Percentiles rank a stretch among this genome's conserved stretches.
Conservation (phyloP, 768 basidiomycete genomes). For the Phallus indusiatus region DNA sequence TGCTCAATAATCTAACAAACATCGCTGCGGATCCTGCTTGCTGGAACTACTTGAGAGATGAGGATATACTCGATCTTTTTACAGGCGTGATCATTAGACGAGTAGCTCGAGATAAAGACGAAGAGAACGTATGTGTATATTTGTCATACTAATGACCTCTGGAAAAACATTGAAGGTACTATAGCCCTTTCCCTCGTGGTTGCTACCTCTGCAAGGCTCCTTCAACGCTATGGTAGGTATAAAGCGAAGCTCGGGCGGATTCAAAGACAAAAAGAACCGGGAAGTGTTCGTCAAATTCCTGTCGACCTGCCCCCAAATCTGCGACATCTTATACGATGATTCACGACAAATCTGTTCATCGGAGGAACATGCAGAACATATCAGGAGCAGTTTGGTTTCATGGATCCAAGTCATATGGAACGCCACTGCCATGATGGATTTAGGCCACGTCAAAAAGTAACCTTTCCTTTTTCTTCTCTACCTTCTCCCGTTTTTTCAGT, state of each 20-base stretch:
- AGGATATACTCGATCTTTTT: background rate
- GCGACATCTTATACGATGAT: background rate
- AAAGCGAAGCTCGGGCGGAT: background rate
- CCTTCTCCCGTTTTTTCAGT: background rate
- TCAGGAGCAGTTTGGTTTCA: background rate
- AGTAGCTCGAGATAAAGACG: background rate
- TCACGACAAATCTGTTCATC: background rate
- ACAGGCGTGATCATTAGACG: background rate
- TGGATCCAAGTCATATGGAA: constrained; percentile 9
- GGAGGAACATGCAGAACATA: constrained; percentile 1
- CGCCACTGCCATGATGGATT: background rate
- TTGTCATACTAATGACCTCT: background rate
- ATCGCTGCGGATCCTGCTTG: constrained; percentile 2
- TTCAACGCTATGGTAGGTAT: constrained; percentile 7
- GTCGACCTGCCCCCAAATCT: background rate
- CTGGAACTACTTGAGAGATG: background rate
- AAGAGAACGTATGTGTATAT: background rate
- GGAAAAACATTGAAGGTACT: background rate
- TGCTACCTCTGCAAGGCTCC: constrained; percentile 3
- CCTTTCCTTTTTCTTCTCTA: background rate
- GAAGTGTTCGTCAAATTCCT: background rate
- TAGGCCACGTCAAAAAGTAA: background rate
- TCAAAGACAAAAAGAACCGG: background rate
- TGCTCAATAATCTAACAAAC: background rate
- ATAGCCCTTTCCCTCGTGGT: constrained; percentile 2